A percentile compares a stretch with the other conserved stretches of the same genome.
Conservation (phyloP, 2,329 filamentous ascomycete species). For the Aspergillus sp. region DNA sequence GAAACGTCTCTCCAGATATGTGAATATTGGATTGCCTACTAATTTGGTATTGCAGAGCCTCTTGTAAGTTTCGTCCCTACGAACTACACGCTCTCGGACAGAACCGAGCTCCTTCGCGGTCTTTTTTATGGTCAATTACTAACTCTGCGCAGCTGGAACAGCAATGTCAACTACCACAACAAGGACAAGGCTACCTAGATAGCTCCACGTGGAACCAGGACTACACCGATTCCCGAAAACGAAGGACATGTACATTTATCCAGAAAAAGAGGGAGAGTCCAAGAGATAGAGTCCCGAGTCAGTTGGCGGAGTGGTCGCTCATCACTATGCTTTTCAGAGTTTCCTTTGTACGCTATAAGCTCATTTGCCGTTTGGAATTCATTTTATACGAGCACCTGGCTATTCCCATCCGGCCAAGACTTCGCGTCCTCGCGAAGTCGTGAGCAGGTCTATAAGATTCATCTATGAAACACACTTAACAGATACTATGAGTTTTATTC, state of each 20-base stretch:
- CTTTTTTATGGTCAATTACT: constrained; percentile 9
- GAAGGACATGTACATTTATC: constrained; percentile 34
- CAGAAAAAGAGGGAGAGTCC: constrained; percentile 14
- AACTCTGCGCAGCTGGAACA: constrained; percentile 73
- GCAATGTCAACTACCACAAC: constrained; percentile 95
- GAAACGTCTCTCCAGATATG: not conserved
- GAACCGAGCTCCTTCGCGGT: not conserved
- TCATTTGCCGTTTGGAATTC: not conserved
- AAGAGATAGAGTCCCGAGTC: constrained; percentile 11
- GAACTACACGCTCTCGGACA: not conserved
- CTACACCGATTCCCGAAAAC: constrained; percentile 6
- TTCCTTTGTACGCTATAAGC: constrained; percentile 17
- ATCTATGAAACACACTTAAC: not conserved
- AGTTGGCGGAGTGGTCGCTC: constrained; percentile 23
- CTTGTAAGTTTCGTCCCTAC: constrained; percentile 55
- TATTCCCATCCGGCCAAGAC: not conserved
- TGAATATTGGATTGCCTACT: constrained; percentile 5
- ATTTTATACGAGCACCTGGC: not conserved
- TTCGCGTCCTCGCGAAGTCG: not conserved
- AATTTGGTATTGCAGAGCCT: constrained; percentile 52
- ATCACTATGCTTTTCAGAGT: constrained; percentile 16
- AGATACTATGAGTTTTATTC: not conserved
- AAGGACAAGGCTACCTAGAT: constrained; percentile 66
- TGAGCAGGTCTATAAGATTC: not conserved
- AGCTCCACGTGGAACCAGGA: not conserved